These are phyloP conservation scores for Apiotrichum mycotoxinovorans DNA, from an alignment of 1,284 basidiomycete species.

Conservation along the genomic window DNA sequence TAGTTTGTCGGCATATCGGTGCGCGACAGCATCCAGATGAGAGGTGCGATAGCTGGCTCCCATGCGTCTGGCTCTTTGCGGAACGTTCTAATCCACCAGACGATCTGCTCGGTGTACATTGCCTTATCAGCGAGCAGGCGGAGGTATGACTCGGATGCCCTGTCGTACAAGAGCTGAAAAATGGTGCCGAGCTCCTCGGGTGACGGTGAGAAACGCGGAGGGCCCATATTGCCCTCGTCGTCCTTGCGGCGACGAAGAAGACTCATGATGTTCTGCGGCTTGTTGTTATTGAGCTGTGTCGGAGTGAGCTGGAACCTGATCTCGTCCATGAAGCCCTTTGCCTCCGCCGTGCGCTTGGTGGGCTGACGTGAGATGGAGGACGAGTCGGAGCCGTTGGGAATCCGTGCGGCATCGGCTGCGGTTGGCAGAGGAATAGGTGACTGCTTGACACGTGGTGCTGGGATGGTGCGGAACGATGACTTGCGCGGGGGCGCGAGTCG, in stretches of 20 bases:
- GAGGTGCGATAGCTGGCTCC: conserved; percentile 25
- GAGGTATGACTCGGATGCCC: conserved; percentile 28
- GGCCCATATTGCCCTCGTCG: conserved; percentile 1
- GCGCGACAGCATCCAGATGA: conserved; percentile 27
- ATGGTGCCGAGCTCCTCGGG: conserved; percentile 29
- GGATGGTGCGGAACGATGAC: background rate
- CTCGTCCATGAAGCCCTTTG: conserved; percentile 1
- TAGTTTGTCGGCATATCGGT: conserved; percentile 38
- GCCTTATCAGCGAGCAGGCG: conserved; percentile 30
- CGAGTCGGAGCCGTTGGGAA: background rate
- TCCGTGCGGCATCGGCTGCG: background rate
- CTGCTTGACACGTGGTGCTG: background rate
- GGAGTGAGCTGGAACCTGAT: conserved; percentile 1
- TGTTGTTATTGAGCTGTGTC: conserved; percentile 8
- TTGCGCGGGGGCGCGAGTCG: background rate
- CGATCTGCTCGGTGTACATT: conserved; percentile 23
- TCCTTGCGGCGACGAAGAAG: conserved; percentile 17
- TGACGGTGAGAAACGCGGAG: conserved; percentile 20
- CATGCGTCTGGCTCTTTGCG: conserved; percentile 25
- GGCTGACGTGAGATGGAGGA: conserved; percentile 2
- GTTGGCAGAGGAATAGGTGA: background rate
- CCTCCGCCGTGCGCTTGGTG: background rate
- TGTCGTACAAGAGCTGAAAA: conserved; percentile 12
- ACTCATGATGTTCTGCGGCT: conserved; percentile 29
- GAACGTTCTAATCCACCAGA: conserved; percentile 25